Percentiles rank a stretch among this genome's conserved stretches.
Conservation (phyloP, 2,329 filamentous ascomycete species). For the Trichoderma atrobrunneum region DNA sequence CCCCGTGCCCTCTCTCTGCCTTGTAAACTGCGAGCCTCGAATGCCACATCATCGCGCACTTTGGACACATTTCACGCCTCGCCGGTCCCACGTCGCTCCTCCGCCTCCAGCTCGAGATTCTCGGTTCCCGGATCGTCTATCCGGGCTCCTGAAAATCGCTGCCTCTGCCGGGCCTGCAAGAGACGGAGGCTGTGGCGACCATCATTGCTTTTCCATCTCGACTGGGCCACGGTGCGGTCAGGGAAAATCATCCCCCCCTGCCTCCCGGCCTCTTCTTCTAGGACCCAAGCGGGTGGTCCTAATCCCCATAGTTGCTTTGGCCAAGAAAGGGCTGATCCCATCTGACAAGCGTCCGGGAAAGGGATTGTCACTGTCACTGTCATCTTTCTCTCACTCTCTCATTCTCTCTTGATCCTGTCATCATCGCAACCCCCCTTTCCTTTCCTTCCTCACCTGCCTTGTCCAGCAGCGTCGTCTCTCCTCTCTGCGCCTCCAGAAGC, state of each 20-base stretch:
- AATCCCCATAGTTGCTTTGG: background rate
- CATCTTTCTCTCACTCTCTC: background rate
- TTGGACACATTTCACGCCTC: background rate
- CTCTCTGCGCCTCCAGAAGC: conserved; percentile 8
- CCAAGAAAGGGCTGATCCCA: conserved; percentile 12
- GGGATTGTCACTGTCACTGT: background rate
- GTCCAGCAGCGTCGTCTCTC: background rate
- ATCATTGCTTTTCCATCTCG: background rate
- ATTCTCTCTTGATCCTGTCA: background rate
- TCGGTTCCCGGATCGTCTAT: conserved; percentile 10
- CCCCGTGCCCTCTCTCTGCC: background rate
- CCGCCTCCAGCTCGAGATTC: background rate
- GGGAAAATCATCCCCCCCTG: conserved; percentile 10
- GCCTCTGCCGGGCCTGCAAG: background rate
- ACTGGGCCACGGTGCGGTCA: conserved; percentile 17
- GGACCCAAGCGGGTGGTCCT: conserved; percentile 15
- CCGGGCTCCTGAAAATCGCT: conserved; percentile 11
- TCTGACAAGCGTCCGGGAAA: conserved; percentile 5
- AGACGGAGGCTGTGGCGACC: conserved; percentile 7
- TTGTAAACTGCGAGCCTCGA: background rate
- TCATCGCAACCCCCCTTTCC: background rate
- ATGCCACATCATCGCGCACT: conserved; percentile 2
- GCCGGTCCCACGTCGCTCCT: conserved; percentile 1
- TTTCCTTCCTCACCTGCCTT: background rate
- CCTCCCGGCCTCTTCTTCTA: background rate